These are phyloP conservation scores for Hypericum perforatum DNA, from an alignment of 345 rosid genomes.

Conservation along the genomic window DNA sequence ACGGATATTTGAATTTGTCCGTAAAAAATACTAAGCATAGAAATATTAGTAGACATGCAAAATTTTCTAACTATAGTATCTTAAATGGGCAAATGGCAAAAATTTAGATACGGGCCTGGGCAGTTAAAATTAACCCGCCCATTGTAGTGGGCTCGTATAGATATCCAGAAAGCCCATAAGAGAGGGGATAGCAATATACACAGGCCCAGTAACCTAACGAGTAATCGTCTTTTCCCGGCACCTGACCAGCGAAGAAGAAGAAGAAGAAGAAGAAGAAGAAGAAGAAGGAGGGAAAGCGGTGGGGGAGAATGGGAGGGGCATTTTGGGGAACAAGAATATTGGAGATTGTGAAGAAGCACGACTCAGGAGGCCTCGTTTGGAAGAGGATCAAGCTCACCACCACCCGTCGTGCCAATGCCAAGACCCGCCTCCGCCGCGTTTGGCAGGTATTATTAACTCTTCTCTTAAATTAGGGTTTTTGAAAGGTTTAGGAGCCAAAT, in stretches of 20 bases:
- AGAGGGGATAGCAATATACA: too few species aligned
- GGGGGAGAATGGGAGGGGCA: constrained; percentile 20
- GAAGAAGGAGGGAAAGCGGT: neutral
- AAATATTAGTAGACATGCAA: too few species aligned
- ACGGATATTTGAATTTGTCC: too few species aligned
- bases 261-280: constrained; percentile 1
- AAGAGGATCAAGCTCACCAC: constrained; percentile 86
- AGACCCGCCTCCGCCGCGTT: constrained; percentile 86
- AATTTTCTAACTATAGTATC: too few species aligned
- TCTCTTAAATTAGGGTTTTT: neutral
- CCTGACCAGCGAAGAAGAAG: neutral
- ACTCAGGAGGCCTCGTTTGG: constrained; percentile 91
- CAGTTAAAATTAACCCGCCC: too few species aligned
- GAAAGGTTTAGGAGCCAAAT: neutral
- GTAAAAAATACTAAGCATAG: too few species aligned
- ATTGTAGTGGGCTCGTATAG: too few species aligned
- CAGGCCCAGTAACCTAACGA: too few species aligned
- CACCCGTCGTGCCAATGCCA: constrained; percentile 92
- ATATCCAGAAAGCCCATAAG: too few species aligned
- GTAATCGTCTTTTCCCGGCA: too few species aligned
- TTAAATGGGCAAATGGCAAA: too few species aligned
- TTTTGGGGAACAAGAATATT: constrained; percentile 77
- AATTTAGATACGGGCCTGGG: too few species aligned
- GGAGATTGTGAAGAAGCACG: constrained; percentile 95
- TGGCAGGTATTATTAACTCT: constrained; percentile 59